phyloP scores from a whole-genome alignment of 2,329 filamentous ascomycete species.

The Coniochaeta pulveracea region DNA sequence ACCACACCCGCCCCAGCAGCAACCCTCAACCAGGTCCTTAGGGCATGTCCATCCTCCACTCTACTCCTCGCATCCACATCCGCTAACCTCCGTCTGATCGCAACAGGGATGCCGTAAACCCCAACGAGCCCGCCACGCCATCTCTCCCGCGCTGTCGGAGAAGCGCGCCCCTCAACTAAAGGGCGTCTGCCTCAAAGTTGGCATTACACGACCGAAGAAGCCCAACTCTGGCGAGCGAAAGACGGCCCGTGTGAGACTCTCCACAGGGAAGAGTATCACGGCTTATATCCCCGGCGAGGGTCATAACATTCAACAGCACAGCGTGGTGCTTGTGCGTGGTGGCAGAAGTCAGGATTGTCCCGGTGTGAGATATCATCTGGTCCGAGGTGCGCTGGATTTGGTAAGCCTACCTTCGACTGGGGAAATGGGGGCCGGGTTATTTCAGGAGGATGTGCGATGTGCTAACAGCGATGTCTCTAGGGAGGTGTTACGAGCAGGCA shows the following conservation, averaged over 20 bases:
- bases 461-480: conserved; percentile 33
- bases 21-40: conserved; percentile 64
- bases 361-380: conserved; percentile 91
- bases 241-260: conserved; percentile 82
- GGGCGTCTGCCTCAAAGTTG: conserved; percentile 91
- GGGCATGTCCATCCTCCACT: conserved; percentile 22
- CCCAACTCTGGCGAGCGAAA: conserved; percentile 97
- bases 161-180: conserved; percentile 71
- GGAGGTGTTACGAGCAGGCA: conserved; percentile 80
- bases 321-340: conserved; percentile 89
- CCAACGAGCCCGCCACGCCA: conserved; percentile 73
- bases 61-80: background rate
- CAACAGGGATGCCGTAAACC: conserved; percentile 60
- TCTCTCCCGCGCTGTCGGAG: conserved; percentile 70
- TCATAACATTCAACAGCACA: conserved; percentile 98
- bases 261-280: conserved; percentile 75
- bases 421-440: background rate
- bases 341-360: conserved; percentile 94
- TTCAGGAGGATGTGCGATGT: background rate
- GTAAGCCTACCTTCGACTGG: conserved; percentile 50
- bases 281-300: conserved; percentile 96
- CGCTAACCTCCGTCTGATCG: conserved; percentile 7
- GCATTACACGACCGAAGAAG: conserved; percentile 93
- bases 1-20: conserved; percentile 39
- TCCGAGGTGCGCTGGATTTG: conserved; percentile 85